phyloP scores from a whole-genome alignment of 768 basidiomycete species.

The Royoungia palumana region DNA sequence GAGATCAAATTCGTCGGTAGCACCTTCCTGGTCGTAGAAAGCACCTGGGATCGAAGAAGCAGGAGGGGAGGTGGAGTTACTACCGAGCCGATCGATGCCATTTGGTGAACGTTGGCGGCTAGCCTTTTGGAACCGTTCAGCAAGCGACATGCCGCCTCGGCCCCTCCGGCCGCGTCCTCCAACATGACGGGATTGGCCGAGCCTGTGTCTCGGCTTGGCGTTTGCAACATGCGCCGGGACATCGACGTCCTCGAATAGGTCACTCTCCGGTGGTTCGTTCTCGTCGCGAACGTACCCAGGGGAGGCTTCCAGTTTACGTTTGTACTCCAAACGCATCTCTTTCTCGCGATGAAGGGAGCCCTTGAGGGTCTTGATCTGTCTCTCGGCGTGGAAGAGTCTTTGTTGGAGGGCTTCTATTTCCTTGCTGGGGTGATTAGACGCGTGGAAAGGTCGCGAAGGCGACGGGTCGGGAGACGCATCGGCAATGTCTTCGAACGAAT shows the following conservation, averaged over 20 bases:
- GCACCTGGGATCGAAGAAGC: conserved; percentile 34
- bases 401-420: conserved; percentile 82
- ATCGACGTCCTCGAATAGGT: conserved; percentile 47
- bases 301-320: conserved; percentile 48
- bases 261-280: conserved; percentile 39
- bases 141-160: conserved; percentile 52
- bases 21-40: conserved; percentile 23
- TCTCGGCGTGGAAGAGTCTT: conserved; percentile 79
- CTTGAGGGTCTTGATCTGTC: conserved; percentile 81
- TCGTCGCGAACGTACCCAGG: conserved; percentile 36
- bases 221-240: conserved; percentile 30
- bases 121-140: conserved; percentile 61
- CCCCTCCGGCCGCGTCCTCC: conserved; percentile 48
- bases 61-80: conserved; percentile 25
- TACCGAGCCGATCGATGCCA: conserved; percentile 21
- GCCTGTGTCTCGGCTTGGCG: conserved; percentile 37
- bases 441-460: conserved; percentile 57
- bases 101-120: conserved; percentile 50
- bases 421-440: conserved; percentile 71
- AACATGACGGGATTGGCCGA: conserved; percentile 54
- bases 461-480: conserved; percentile 65
- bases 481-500: conserved; percentile 44
- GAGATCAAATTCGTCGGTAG: conserved; percentile 17
- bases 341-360: conserved; percentile 80
- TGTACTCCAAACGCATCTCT: conserved; percentile 69